Evolutionary conservation across 1,284 basidiomycete genomes (phyloP).

Genomic region (Cryptococcus deneoformans): DNA sequence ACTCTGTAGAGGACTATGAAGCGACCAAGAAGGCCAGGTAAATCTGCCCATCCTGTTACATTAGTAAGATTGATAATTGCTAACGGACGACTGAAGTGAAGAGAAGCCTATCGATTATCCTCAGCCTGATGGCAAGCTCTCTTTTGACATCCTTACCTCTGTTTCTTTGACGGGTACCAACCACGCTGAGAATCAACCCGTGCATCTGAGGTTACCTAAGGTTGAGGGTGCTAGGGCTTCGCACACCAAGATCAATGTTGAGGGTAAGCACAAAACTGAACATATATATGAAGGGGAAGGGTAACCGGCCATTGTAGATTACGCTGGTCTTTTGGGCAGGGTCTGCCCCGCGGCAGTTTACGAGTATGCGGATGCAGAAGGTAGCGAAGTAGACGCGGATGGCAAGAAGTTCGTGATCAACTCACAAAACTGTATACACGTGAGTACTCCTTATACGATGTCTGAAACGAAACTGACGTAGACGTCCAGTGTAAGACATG

Average conservation of each 20-base stretch:
- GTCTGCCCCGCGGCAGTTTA: conserved; percentile 97
- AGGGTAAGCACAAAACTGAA: conserved; percentile 14
- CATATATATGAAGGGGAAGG: not conserved
- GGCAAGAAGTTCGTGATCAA: conserved; percentile 96
- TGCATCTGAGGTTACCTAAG: conserved; percentile 71
- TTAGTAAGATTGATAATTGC: not conserved
- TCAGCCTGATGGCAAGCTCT: conserved; percentile 81
- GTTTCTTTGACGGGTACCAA: conserved; percentile 92
- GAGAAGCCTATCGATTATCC: conserved; percentile 88
- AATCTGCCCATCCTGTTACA: conserved; percentile 11
- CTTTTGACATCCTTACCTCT: conserved; percentile 90
- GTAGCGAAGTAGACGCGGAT: conserved; percentile 55
- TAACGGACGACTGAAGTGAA: conserved; percentile 44
- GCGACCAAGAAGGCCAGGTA: conserved; percentile 66
- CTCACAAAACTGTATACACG: conserved; percentile 64
- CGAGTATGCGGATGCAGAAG: conserved; percentile 78
- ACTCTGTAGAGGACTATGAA: conserved; percentile 65
- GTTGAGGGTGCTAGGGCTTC: conserved; percentile 55
- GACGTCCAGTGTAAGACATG: conserved; percentile 78
- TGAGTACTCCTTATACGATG: conserved; percentile 22
- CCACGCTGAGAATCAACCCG: conserved; percentile 92
- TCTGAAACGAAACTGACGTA: conserved; percentile 1
- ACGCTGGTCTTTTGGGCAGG: conserved; percentile 78
- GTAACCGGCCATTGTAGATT: conserved; percentile 50
- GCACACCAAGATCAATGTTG: conserved; percentile 76